Evolutionary conservation across 805 yeast species (phyloP).

Genomic region (Wickerhamiella parazyma): DNA sequence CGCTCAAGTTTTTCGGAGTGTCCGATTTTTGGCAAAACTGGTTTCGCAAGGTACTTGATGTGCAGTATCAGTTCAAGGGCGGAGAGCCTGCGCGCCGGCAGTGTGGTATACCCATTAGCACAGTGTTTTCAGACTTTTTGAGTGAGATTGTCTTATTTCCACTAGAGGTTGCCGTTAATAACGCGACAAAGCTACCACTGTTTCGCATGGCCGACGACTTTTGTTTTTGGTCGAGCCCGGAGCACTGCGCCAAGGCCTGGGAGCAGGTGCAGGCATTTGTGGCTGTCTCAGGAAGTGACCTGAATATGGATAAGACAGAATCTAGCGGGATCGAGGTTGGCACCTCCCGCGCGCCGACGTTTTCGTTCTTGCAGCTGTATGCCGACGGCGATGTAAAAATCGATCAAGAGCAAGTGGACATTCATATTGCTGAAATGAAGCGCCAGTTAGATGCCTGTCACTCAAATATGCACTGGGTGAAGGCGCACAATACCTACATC

Average conservation of each 20-base stretch:
- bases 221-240: not conserved
- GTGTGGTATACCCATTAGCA: not conserved
- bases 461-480: not conserved
- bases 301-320: slow-evolving; percentile 6
- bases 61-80: slow-evolving; percentile 1
- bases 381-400: not conserved
- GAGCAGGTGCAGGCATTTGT: not conserved
- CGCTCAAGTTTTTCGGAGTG: not conserved
- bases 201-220: slow-evolving; percentile 3
- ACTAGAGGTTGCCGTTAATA: slow-evolving; percentile 3
- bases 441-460: slow-evolving; percentile 1
- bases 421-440: slow-evolving; percentile 1
- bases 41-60: not conserved
- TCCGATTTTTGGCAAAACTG: not conserved
- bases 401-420: not conserved
- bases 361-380: not conserved
- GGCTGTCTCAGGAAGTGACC: not conserved
- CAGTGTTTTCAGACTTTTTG: not conserved
- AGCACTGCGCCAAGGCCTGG: not conserved
- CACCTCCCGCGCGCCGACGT: not conserved
- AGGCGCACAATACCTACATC: not conserved
- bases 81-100: not conserved
- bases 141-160: slow-evolving; percentile 1
- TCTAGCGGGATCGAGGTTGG: not conserved
- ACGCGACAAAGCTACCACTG: not conserved